Evolutionary conservation across 1,284 basidiomycete genomes (phyloP).

Genomic region (Cryptococcus hybrid): DNA sequence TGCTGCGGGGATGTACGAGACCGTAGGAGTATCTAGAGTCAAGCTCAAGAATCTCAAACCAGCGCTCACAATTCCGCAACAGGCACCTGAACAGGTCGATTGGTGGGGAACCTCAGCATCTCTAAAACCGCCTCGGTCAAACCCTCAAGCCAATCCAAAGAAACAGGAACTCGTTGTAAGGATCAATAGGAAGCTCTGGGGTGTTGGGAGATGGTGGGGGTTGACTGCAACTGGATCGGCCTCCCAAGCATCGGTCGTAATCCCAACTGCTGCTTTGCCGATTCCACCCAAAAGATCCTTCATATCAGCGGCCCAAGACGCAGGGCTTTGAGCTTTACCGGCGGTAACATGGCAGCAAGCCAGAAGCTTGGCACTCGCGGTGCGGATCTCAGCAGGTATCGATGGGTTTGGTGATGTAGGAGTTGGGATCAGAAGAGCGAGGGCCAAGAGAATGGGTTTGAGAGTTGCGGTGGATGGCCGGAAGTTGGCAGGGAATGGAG

Average conservation of each 20-base stretch:
- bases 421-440: conserved; percentile 27
- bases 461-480: conserved; percentile 33
- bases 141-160: conserved; percentile 31
- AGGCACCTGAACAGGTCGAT: conserved; percentile 70
- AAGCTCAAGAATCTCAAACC: conserved; percentile 55
- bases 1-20: conserved; percentile 40
- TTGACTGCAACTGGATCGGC: conserved; percentile 3
- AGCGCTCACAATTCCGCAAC: conserved; percentile 49
- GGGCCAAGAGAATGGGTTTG: conserved; percentile 21
- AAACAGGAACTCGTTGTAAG: conserved; percentile 16
- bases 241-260: conserved; percentile 36
- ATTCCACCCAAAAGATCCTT: conserved; percentile 34
- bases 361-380: conserved; percentile 25
- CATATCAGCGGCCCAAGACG: conserved; percentile 38
- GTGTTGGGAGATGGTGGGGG: background rate
- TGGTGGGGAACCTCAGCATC: conserved; percentile 54
- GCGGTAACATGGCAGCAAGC: conserved; percentile 35
- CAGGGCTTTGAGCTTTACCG: conserved; percentile 41
- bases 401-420: conserved; percentile 8
- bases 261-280: conserved; percentile 19
- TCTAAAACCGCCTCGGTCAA: conserved; percentile 30
- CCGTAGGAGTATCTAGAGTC: conserved; percentile 56
- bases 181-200: conserved; percentile 29
- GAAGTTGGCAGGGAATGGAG: conserved; percentile 39
- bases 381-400: conserved; percentile 11